These are phyloP conservation scores for Coleophoma crateriformis DNA, from an alignment of 2,329 filamentous ascomycete genomes.

Conservation along the genomic window DNA sequence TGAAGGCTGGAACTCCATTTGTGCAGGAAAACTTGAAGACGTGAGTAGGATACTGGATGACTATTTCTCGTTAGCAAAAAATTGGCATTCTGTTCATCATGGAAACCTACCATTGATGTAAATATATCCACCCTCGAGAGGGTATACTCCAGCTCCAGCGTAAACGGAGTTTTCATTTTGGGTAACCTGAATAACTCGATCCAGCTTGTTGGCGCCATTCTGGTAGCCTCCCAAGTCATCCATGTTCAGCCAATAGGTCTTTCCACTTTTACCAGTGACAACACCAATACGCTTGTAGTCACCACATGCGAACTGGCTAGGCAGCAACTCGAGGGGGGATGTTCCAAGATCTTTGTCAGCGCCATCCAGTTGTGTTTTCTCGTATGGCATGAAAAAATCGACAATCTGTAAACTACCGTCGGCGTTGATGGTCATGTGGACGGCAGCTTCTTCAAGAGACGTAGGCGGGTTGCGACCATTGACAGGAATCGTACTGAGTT, in stretches of 20 bases:
- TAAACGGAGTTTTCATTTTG: conserved; percentile 44
- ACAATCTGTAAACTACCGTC: conserved; percentile 36
- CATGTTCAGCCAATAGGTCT: conserved; percentile 42
- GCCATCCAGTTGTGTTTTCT: conserved; percentile 42
- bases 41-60: conserved; percentile 47
- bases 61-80: conserved; percentile 10
- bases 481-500: conserved; percentile 36
- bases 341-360: conserved; percentile 44
- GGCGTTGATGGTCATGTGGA: conserved; percentile 39
- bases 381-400: conserved; percentile 46
- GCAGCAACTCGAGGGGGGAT: conserved; percentile 36
- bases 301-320: conserved; percentile 37
- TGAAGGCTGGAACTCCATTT: conserved; percentile 44
- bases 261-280: conserved; percentile 43
- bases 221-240: conserved; percentile 44
- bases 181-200: conserved; percentile 36
- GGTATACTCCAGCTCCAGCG: conserved; percentile 40
- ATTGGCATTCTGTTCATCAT: not conserved
- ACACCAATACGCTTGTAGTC: conserved; percentile 39
- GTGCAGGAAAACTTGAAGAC: conserved; percentile 54
- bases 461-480: conserved; percentile 38
- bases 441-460: conserved; percentile 41
- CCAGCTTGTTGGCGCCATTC: conserved; percentile 35
- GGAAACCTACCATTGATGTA: conserved; percentile 33
- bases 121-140: conserved; percentile 40